Percentiles rank a stretch among this genome's conserved stretches.
Evolutionary conservation across 2,329 filamentous ascomycete species (phyloP).

Genomic region (Lasiodiplodia theobromae): DNA sequence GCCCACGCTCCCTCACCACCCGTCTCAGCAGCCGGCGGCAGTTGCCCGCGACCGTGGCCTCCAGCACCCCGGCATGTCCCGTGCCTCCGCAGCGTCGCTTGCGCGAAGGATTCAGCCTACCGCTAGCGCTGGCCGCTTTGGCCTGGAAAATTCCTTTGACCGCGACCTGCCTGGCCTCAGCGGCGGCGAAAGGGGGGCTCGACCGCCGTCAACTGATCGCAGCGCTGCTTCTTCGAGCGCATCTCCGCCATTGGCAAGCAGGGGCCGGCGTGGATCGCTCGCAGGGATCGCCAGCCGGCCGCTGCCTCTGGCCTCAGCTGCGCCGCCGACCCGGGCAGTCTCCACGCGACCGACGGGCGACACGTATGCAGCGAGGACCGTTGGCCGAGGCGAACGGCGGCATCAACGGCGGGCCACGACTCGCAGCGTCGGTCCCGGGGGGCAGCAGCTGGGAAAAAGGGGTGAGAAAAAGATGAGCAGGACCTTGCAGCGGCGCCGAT

Average conservation of each 20-base stretch:
- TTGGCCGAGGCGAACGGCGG: slow-evolving; percentile 23
- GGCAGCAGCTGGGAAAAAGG: slow-evolving; percentile 4
- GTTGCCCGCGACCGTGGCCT: slow-evolving; percentile 1
- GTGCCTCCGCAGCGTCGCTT: slow-evolving; percentile 26
- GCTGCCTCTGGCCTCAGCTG: slow-evolving; percentile 17
- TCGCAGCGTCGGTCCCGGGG: background rate
- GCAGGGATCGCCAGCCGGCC: slow-evolving; percentile 28
- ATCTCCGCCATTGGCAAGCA: slow-evolving; percentile 22
- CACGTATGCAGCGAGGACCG: slow-evolving; percentile 24
- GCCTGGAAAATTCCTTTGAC: slow-evolving; percentile 25
- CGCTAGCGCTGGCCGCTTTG: slow-evolving; percentile 14
- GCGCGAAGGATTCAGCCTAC: slow-evolving; percentile 26
- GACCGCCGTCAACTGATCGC: slow-evolving; percentile 21
- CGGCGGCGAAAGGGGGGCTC: background rate
- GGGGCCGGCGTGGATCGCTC: slow-evolving; percentile 27
- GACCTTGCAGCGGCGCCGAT: slow-evolving; percentile 23
- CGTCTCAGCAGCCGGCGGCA: slow-evolving; percentile 27
- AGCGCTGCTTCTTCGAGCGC: slow-evolving; percentile 24
- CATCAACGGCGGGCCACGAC: slow-evolving; percentile 19
- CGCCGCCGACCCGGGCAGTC: slow-evolving; percentile 8
- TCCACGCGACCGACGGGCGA: slow-evolving; percentile 11
- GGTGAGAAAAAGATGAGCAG: slow-evolving; percentile 7
- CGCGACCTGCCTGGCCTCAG: slow-evolving; percentile 16
- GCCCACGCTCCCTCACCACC: slow-evolving; percentile 14
- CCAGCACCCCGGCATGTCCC: slow-evolving; percentile 18